phyloP scores from a whole-genome alignment of 805 yeast species.

The Cyberlindnera japonica region DNA sequence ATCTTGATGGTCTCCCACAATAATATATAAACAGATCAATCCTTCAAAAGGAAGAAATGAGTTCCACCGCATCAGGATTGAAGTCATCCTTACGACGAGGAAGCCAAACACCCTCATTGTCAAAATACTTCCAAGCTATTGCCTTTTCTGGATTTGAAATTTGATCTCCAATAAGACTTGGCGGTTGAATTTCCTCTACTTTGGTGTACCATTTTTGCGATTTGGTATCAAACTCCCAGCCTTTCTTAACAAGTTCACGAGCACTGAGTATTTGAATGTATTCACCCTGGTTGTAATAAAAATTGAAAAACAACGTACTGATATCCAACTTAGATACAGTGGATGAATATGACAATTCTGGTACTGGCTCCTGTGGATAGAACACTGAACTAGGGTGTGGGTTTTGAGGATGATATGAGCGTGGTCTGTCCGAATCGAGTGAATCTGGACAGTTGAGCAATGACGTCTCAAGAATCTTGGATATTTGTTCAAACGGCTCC shows the following conservation, averaged over 20 bases:
- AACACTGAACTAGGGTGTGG: conserved; percentile 88
- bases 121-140: conserved; percentile 74
- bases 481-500: conserved; percentile 49
- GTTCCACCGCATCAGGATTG: conserved; percentile 31
- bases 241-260: conserved; percentile 68
- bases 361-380: conserved; percentile 79
- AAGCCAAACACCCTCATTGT: conserved; percentile 68
- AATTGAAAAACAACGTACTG: conserved; percentile 88
- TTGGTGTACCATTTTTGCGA: conserved; percentile 79
- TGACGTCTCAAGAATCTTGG: conserved; percentile 68
- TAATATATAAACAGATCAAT: not conserved
- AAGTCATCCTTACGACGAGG: conserved; percentile 58
- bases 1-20: not conserved
- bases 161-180: conserved; percentile 24
- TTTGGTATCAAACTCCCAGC: conserved; percentile 78
- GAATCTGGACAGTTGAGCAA: conserved; percentile 91
- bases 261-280: conserved; percentile 77
- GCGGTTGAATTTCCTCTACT: conserved; percentile 41
- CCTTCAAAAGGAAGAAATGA: conserved; percentile 14
- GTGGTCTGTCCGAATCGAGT: conserved; percentile 81
- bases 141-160: conserved; percentile 40
- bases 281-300: conserved; percentile 74
- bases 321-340: conserved; percentile 70
- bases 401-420: conserved; percentile 61
- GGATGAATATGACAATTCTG: conserved; percentile 49